phyloP scores from a whole-genome alignment of 495 filamentous ascomycete species.

The Oleoguttula mirabilis region DNA sequence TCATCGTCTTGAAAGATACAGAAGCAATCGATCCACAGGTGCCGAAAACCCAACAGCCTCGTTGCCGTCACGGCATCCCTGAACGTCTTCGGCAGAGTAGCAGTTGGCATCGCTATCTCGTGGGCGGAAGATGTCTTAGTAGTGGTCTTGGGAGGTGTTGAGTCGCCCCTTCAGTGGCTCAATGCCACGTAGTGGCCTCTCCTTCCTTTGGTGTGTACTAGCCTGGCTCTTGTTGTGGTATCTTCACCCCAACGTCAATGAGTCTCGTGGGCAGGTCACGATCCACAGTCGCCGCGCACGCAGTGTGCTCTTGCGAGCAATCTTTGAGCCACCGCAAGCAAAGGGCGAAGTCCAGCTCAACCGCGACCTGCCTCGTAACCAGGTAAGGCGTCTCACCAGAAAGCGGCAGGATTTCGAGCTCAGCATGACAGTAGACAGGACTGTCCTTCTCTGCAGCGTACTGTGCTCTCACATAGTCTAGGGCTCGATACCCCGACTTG shows the following conservation, averaged over 20 bases:
- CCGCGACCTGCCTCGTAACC: neutral
- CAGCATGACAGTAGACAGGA: too few species aligned
- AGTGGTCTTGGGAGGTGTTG: neutral
- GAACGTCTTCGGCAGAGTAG: neutral
- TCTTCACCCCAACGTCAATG: neutral
- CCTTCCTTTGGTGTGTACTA: neutral
- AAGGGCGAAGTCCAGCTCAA: neutral
- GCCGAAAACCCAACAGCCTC: neutral
- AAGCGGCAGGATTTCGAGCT: neutral
- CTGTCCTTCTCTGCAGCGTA: too few species aligned
- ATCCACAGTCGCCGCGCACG: neutral
- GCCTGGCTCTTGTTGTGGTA: too few species aligned
- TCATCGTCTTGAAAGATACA: neutral
- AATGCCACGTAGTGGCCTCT: neutral
- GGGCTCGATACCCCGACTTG: too few species aligned
- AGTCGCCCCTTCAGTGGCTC: neutral
- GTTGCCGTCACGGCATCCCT: neutral
- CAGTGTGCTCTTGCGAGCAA: neutral
- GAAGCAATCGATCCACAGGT: neutral
- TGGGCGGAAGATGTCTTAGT: neutral
- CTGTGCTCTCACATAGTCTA: too few species aligned
- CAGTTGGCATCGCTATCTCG: neutral
- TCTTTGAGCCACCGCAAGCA: neutral
- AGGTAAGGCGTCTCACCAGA: neutral
- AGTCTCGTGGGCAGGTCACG: neutral